Conservation (phyloP, 345 rosid genomes). For the Eutrema heterophyllum region DNA sequence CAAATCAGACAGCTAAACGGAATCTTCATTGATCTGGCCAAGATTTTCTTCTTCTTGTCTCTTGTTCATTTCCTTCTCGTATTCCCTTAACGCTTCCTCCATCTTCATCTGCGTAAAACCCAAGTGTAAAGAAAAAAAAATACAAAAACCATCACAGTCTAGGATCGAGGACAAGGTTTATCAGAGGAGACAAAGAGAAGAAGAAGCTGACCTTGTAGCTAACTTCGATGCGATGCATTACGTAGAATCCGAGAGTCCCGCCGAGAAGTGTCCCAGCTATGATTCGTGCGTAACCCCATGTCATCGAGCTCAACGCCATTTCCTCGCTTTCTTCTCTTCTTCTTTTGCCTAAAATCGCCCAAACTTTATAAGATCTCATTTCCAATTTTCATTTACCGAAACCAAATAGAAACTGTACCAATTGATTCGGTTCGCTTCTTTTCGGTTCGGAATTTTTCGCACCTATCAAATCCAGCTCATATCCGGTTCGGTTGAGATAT, state of each 20-base stretch:
- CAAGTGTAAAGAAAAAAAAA: background rate
- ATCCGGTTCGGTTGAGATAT: background rate
- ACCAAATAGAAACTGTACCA: background rate
- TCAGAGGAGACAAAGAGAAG: background rate
- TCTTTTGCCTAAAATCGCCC: background rate
- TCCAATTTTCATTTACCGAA: background rate
- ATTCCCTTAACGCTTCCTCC: conserved; percentile 66
- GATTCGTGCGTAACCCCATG: conserved; percentile 73
- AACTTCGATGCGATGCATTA: conserved; percentile 75
- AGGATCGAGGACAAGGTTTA: conserved; percentile 3
- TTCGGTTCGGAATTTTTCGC: background rate
- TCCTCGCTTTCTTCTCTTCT: background rate
- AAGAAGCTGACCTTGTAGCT: conserved; percentile 53
- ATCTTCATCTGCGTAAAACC: conserved; percentile 51
- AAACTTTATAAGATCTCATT: background rate
- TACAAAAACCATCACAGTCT: background rate
- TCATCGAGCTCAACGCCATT: conserved; percentile 48
- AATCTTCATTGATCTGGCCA: conserved; percentile 9
- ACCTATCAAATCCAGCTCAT: background rate
- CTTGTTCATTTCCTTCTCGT: conserved; percentile 55
- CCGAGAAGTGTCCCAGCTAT: conserved; percentile 75
- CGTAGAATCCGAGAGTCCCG: conserved; percentile 78
- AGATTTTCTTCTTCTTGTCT: conserved; percentile 37
- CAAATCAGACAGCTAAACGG: background rate
- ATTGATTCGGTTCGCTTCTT: background rate